phyloP scores from a whole-genome alignment of 805 yeast species.

The Candida ovalis region DNA sequence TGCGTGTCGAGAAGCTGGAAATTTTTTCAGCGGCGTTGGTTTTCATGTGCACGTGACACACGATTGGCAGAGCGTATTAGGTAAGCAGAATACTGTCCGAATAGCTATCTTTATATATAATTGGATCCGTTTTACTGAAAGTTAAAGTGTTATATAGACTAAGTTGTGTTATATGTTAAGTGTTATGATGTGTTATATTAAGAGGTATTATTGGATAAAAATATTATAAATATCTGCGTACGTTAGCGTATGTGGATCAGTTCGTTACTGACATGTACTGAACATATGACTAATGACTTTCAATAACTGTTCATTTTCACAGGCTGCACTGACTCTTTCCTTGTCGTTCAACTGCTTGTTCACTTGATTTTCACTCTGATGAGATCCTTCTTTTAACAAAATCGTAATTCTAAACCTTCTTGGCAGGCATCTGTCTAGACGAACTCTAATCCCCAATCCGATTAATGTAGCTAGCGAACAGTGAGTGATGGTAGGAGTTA shows the following conservation, averaged over 20 bases:
- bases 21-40: not conserved
- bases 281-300: conserved; percentile 93
- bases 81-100: no score
- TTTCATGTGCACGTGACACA: not conserved
- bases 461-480: conserved; percentile 94
- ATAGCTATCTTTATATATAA: no score
- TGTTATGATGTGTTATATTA: no score
- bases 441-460: conserved; percentile 89
- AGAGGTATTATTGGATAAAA: no score
- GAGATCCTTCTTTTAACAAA: conserved; percentile 84
- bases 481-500: conserved; percentile 97
- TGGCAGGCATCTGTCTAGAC: conserved; percentile 86
- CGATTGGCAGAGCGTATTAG: not conserved
- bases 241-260: no score
- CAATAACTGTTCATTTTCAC: conserved; percentile 90
- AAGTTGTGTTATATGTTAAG: no score
- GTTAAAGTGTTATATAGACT: no score
- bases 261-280: conserved; percentile 56
- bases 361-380: conserved; percentile 93
- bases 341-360: conserved; percentile 96
- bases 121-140: no score
- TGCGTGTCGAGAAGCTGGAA: not conserved
- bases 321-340: conserved; percentile 97
- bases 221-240: no score
- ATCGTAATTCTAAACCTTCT: conserved; percentile 78